Conservation (phyloP, 352 stramenopile species). For the Blastocystis sp. region DNA sequence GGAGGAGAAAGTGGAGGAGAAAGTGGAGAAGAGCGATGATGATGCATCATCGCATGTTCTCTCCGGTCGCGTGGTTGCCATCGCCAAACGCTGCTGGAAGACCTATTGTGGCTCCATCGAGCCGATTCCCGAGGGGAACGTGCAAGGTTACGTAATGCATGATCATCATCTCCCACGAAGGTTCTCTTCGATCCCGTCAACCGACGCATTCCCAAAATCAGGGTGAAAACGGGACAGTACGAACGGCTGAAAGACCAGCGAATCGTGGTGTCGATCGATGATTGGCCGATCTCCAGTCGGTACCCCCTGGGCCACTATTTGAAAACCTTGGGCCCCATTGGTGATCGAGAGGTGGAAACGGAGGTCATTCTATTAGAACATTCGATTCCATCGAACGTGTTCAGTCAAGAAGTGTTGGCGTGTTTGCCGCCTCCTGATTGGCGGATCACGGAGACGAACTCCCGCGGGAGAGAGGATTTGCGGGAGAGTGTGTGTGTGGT, state of each 20-base stretch:
- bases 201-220: constrained; percentile 76
- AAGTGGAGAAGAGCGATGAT: constrained; percentile 61
- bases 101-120: constrained; percentile 84
- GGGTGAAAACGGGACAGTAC: constrained; percentile 79
- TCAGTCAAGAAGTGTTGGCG: constrained; percentile 74
- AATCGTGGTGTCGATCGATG: constrained; percentile 84
- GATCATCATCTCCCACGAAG: constrained; percentile 61
- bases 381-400: constrained; percentile 82
- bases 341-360: constrained; percentile 89
- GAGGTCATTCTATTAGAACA: constrained; percentile 88
- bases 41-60: constrained; percentile 55
- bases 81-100: constrained; percentile 81
- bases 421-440: constrained; percentile 82
- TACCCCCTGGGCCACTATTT: constrained; percentile 91
- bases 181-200: constrained; percentile 72
- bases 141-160: constrained; percentile 63
- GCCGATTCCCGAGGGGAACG: constrained; percentile 63
- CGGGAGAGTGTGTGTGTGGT: constrained; percentile 71
- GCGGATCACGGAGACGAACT: constrained; percentile 82
- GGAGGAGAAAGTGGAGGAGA: constrained; percentile 63
- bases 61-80: constrained; percentile 70
- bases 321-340: constrained; percentile 80
- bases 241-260: constrained; percentile 79
- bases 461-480: constrained; percentile 47
- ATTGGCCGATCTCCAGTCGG: constrained; percentile 74